Percentiles rank a stretch among this genome's conserved stretches.
These are phyloP conservation scores for Cryomyces minteri DNA, from an alignment of 495 filamentous ascomycete species.

Conservation along the genomic window DNA sequence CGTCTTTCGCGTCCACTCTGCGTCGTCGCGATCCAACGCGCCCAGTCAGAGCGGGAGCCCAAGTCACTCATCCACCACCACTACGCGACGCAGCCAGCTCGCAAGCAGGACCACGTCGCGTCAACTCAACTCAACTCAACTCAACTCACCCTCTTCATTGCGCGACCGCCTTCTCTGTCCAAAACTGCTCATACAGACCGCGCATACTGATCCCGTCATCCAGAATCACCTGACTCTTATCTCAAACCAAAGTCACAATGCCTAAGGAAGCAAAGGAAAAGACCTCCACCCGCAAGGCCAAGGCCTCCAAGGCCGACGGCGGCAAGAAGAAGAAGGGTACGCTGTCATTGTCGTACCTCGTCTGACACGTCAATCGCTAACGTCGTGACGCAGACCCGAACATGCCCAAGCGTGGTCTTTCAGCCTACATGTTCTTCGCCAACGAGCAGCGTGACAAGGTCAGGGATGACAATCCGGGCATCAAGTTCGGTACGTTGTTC, in stretches of 20 bases:
- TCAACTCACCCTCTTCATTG: too few species aligned
- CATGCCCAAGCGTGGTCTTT: constrained; percentile 96
- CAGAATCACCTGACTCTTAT: constrained; percentile 5
- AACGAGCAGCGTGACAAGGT: constrained; percentile 98
- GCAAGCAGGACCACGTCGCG: too few species aligned
- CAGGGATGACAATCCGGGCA: constrained; percentile 93
- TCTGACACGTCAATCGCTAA: constrained; percentile 2
- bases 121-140: too few species aligned
- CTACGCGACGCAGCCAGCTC: too few species aligned
- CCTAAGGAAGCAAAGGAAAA: constrained; percentile 71
- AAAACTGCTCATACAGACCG: too few species aligned
- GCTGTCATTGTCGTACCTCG: constrained; percentile 10
- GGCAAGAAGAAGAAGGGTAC: constrained; percentile 75
- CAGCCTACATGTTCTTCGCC: constrained; percentile 99
- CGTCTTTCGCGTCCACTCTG: too few species aligned
- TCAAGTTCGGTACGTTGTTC: constrained; percentile 64
- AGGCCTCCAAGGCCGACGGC: constrained; percentile 24
- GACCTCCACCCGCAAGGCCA: constrained; percentile 37
- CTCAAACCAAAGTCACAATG: constrained; percentile 32
- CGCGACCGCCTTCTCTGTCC: too few species aligned
- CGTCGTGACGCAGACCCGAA: constrained; percentile 56
- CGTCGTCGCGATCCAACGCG: too few species aligned
- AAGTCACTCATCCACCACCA: too few species aligned
- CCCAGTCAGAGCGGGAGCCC: too few species aligned
- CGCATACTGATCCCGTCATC: too few species aligned